phyloP scores from a whole-genome alignment of 2,329 filamentous ascomycete genomes.

The Apiospora aurea region DNA sequence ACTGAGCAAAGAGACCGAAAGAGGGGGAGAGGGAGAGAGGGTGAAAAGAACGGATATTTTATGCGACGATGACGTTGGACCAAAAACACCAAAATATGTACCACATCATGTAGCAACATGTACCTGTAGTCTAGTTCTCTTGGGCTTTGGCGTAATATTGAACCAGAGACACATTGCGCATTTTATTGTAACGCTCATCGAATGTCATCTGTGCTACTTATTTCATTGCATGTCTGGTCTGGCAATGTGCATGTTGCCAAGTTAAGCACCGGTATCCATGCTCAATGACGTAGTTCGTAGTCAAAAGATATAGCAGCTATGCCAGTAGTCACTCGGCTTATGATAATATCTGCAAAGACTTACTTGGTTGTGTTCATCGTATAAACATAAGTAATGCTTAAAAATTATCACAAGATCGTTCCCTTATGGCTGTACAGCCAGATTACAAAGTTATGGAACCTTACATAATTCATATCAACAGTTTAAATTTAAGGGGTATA shows the following conservation, averaged over 20 bases:
- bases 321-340: too few relatives aligned
- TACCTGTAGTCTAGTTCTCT: constrained; percentile 10
- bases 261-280: not conserved
- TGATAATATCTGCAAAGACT: too few relatives aligned
- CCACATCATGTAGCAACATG: constrained; percentile 18
- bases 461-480: constrained; percentile 13
- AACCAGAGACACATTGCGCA: not conserved
- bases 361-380: too few relatives aligned
- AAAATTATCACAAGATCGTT: not conserved
- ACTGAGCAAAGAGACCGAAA: not conserved
- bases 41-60: not conserved
- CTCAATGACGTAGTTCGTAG: not conserved
- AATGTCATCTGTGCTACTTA: too few relatives aligned
- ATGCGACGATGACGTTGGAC: constrained; percentile 13
- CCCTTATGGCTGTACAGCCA: not conserved
- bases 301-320: too few relatives aligned
- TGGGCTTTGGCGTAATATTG: not conserved
- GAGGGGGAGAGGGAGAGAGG: not conserved
- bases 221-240: not conserved
- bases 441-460: not conserved
- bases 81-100: constrained; percentile 8
- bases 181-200: too few relatives aligned
- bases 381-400: not conserved
- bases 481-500: constrained; percentile 22
- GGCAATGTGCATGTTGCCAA: not conserved